Base-by-base conservation (phyloP, 73 alveolate species). In the Paramecium pentaurelia region DNA sequence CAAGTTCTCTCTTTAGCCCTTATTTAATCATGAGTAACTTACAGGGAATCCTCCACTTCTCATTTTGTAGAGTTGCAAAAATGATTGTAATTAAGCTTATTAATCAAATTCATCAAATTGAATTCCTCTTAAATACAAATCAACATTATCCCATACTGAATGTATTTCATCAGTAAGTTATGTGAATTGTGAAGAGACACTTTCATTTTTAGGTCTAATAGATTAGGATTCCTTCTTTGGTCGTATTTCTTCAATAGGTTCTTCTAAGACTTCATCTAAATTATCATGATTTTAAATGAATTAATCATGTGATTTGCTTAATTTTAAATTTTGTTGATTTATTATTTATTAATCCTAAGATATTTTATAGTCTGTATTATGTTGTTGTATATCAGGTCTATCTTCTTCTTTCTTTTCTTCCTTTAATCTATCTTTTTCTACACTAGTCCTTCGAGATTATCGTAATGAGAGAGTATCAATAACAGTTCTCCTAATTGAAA, bases 1-100 rank as follows among this genome's bases (percentile, higher is more conserved):
- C 42, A 80, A 64, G 36, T 80, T 80, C 73, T 80, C 91, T 80
- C 91, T 80, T 80, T 40, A 80, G 32, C 91, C 91, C 91, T 80
- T 38, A 73, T 73, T 40, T 25, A 75, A 40, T 42, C 27, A 25
- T 25, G 16, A 54, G 70, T 27, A 25, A 44, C 58, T 42, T 80
- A 80, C 91, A 44, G 91, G 91, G 58, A 44, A 80, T 20, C 71
- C 91, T 45, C 91, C 91, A 80, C 77, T 32, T 47, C 91, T 80
- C 91, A 80, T 80, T 42, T 80, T 80, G 51, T 45, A 80, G 34
- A 80, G 91, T 27, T 20, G 8, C 25, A 80, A 36, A 49, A 80
- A 80, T 80, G 47, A 49, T 36, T 80, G 73, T 5, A 80, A 16
- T 36, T 80, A 44, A 3, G 49, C 16, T 42, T 42, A 20, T 80